phyloP scores from a whole-genome alignment of 2,329 filamentous ascomycete genomes.

The Fusarium domesticum region DNA sequence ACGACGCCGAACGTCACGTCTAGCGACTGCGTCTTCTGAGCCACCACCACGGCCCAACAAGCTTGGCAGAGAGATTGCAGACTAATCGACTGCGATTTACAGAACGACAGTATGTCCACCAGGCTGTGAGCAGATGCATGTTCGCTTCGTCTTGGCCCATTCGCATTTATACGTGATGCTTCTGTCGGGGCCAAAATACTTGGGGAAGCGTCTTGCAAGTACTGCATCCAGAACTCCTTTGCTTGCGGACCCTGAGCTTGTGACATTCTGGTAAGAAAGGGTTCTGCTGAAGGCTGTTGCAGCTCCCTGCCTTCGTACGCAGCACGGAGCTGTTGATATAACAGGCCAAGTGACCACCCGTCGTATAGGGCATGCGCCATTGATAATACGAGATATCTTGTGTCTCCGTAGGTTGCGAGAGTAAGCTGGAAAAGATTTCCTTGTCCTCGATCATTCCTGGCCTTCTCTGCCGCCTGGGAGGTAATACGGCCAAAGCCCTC shows the following conservation, averaged over 20 bases:
- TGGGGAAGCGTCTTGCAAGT: slow-evolving; percentile 52
- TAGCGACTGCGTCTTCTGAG: slow-evolving; percentile 58
- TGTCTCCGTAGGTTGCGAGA: slow-evolving; percentile 35
- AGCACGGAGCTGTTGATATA: slow-evolving; percentile 68
- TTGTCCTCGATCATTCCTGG: slow-evolving; percentile 36
- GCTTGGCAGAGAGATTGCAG: slow-evolving; percentile 73
- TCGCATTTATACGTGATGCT: background rate
- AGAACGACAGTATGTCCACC: slow-evolving; percentile 49
- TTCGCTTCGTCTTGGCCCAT: slow-evolving; percentile 16
- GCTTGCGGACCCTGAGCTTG: slow-evolving; percentile 20
- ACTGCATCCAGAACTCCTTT: slow-evolving; percentile 66
- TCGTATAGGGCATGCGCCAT: slow-evolving; percentile 88
- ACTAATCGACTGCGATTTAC: slow-evolving; percentile 64
- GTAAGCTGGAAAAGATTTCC: slow-evolving; percentile 49
- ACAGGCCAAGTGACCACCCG: slow-evolving; percentile 73
- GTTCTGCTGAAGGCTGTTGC: slow-evolving; percentile 47
- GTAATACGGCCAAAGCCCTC: slow-evolving; percentile 39
- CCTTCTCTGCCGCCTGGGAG: slow-evolving; percentile 36
- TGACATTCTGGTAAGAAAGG: slow-evolving; percentile 43
- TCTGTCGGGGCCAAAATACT: slow-evolving; percentile 31
- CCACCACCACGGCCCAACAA: slow-evolving; percentile 70
- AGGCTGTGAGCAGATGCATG: slow-evolving; percentile 2
- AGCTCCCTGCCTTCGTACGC: slow-evolving; percentile 54
- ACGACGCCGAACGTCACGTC: slow-evolving; percentile 83
- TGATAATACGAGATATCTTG: slow-evolving; percentile 58